A percentile compares a stretch with the other conserved stretches of the same genome.
These are phyloP conservation scores for Aspergillus sergii DNA, from an alignment of 2,329 filamentous ascomycete species.

Conservation along the genomic window DNA sequence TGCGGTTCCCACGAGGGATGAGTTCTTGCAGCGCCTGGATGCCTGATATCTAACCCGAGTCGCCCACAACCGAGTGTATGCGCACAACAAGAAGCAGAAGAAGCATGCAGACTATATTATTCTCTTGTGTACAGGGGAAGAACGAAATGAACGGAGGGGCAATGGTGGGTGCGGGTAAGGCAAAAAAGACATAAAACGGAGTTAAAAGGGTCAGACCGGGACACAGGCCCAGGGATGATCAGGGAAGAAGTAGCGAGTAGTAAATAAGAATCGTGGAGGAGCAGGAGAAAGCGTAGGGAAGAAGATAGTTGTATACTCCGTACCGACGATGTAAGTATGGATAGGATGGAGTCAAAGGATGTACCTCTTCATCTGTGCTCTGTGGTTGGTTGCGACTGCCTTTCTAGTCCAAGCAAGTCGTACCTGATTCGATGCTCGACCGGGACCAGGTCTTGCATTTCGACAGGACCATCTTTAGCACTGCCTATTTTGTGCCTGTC, in stretches of 20 bases:
- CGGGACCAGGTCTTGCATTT: conserved; percentile 2
- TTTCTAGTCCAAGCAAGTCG: not conserved
- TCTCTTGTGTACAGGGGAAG: conserved; percentile 16
- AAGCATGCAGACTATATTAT: conserved; percentile 9
- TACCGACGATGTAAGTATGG: conserved; percentile 1
- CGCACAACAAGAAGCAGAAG: conserved; percentile 13
- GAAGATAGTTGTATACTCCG: conserved; percentile 1
- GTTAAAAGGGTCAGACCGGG: conserved; percentile 20
- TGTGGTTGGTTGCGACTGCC: not conserved
- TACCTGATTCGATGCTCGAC: conserved; percentile 13
- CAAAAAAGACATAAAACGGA: conserved; percentile 20
- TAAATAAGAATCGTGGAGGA: conserved; percentile 13
- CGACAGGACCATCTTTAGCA: conserved; percentile 5
- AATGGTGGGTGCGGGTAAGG: conserved; percentile 27
- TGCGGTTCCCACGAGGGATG: conserved; percentile 12
- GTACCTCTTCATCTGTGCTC: not conserved
- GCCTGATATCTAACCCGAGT: conserved; percentile 15
- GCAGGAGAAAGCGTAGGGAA: conserved; percentile 6
- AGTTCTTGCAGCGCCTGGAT: conserved; percentile 15
- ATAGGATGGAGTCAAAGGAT: not conserved
- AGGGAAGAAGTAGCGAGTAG: conserved; percentile 17
- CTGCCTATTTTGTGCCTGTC: conserved; percentile 4
- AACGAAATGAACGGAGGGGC: conserved; percentile 7
- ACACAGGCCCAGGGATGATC: conserved; percentile 25
- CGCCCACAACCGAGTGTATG: conserved; percentile 16